phyloP scores from a whole-genome alignment of 2,329 filamentous ascomycete genomes.

The Coniella lustricola region DNA sequence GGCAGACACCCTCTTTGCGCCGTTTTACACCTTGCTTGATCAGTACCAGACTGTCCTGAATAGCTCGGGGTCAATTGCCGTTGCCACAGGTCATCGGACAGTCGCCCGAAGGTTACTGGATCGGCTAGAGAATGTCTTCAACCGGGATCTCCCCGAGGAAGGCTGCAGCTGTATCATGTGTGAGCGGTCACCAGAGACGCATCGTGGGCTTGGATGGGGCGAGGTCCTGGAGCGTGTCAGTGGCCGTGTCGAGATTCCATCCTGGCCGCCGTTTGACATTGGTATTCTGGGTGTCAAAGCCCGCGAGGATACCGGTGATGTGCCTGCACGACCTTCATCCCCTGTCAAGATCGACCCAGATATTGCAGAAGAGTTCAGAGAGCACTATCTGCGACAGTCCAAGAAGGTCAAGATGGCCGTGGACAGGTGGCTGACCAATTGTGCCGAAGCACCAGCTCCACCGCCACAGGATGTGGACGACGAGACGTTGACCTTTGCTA shows the following conservation, averaged over 20 bases:
- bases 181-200: conserved; percentile 51
- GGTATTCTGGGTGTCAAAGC: conserved; percentile 55
- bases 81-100: conserved; percentile 90
- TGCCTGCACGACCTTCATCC: conserved; percentile 49
- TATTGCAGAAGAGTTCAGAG: conserved; percentile 85
- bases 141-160: conserved; percentile 79
- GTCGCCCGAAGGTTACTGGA: conserved; percentile 87
- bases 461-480: conserved; percentile 88
- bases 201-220: conserved; percentile 81
- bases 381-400: conserved; percentile 85
- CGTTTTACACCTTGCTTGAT: conserved; percentile 75
- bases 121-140: conserved; percentile 88
- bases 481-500: conserved; percentile 87
- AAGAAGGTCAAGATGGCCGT: conserved; percentile 90
- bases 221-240: conserved; percentile 91
- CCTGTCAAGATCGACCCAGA: conserved; percentile 80
- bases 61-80: conserved; percentile 83
- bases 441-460: conserved; percentile 64
- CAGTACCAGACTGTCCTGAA: conserved; percentile 77
- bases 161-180: conserved; percentile 86
- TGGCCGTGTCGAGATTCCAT: conserved; percentile 75
- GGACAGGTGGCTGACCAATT: conserved; percentile 80
- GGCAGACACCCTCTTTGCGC: conserved; percentile 69
- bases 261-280: conserved; percentile 83
- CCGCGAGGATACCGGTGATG: conserved; percentile 55